Percentiles rank a stretch among this genome's conserved stretches.
Evolutionary conservation across 192 early-diverging fungal genomes (phyloP).

Genomic region (Coemansia sp.): DNA sequence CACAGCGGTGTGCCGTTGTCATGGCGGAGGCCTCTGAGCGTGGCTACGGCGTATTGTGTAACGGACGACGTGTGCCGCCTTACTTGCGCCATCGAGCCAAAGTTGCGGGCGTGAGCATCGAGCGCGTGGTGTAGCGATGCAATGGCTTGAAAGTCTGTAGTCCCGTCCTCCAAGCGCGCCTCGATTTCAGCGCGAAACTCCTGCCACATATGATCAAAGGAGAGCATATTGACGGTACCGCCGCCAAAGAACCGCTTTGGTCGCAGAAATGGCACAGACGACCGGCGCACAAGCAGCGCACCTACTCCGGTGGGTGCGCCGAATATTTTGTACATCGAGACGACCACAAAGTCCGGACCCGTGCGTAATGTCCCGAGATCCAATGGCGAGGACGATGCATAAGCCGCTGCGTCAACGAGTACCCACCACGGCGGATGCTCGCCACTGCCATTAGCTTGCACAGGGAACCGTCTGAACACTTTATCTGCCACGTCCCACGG

Average conservation of each 20-base stretch:
- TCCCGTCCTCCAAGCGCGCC: slow-evolving; percentile 75
- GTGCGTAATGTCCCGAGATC: slow-evolving; percentile 54
- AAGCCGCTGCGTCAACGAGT: slow-evolving; percentile 79
- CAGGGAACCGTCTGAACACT: slow-evolving; percentile 42
- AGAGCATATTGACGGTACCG: slow-evolving; percentile 70
- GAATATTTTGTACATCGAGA: slow-evolving; percentile 92
- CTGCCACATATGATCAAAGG: slow-evolving; percentile 61
- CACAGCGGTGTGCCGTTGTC: slow-evolving; percentile 58
- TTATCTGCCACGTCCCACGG: slow-evolving; percentile 62
- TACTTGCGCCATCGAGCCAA: slow-evolving; percentile 43
- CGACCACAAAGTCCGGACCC: slow-evolving; percentile 68
- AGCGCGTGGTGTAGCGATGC: slow-evolving; percentile 73
- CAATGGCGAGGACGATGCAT: slow-evolving; percentile 64
- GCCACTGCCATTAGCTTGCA: not conserved
- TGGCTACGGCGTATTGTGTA: slow-evolving; percentile 36
- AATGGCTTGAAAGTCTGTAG: slow-evolving; percentile 76
- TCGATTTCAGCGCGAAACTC: slow-evolving; percentile 55
- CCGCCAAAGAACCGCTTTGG: slow-evolving; percentile 77
- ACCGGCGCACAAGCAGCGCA: slow-evolving; percentile 67
- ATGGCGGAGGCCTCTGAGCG: slow-evolving; percentile 59
- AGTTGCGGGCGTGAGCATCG: slow-evolving; percentile 55
- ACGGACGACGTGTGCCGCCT: slow-evolving; percentile 58
- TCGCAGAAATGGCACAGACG: slow-evolving; percentile 48
- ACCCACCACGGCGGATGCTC: slow-evolving; percentile 55
- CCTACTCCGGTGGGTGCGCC: slow-evolving; percentile 86